A percentile compares a stretch with the other conserved stretches of the same genome.
Conservation (phyloP, 345 rosid species). For the Eutrema heterophyllum region DNA sequence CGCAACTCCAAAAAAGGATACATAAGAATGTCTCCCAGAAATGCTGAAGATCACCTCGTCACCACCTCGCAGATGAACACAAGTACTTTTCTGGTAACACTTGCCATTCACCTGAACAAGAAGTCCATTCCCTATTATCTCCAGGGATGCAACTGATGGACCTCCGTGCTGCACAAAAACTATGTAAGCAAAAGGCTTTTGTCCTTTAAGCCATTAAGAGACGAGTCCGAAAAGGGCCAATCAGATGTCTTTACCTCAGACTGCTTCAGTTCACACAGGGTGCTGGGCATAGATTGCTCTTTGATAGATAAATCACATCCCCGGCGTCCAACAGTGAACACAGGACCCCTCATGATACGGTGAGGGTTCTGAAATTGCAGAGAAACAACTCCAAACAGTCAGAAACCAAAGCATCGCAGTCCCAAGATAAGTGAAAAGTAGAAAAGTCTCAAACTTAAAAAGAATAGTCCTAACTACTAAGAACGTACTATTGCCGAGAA, state of each 20-base stretch:
- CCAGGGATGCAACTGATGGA: conserved; percentile 57
- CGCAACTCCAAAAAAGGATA: conserved; percentile 52
- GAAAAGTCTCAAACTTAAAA: neutral
- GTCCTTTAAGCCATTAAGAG: neutral
- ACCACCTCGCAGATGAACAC: conserved; percentile 64
- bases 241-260: conserved; percentile 48
- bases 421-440: neutral
- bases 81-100: conserved; percentile 41
- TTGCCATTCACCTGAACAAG: conserved; percentile 82
- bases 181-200: conserved; percentile 19
- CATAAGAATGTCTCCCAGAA: conserved; percentile 82
- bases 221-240: neutral
- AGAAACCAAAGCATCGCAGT: conserved; percentile 12
- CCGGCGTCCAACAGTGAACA: conserved; percentile 77
- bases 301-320: conserved; percentile 66
- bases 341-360: conserved; percentile 47
- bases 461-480: neutral
- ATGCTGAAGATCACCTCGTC: conserved; percentile 82
- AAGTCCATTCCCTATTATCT: conserved; percentile 77
- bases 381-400: conserved; percentile 1
- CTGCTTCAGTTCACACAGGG: conserved; percentile 74
- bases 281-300: conserved; percentile 55
- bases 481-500: neutral
- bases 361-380: conserved; percentile 64
- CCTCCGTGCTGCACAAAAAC: conserved; percentile 54